Evolutionary conservation across 2,329 filamentous ascomycete species (phyloP).

Genomic region (Aaosphaeria pasadenensis): DNA sequence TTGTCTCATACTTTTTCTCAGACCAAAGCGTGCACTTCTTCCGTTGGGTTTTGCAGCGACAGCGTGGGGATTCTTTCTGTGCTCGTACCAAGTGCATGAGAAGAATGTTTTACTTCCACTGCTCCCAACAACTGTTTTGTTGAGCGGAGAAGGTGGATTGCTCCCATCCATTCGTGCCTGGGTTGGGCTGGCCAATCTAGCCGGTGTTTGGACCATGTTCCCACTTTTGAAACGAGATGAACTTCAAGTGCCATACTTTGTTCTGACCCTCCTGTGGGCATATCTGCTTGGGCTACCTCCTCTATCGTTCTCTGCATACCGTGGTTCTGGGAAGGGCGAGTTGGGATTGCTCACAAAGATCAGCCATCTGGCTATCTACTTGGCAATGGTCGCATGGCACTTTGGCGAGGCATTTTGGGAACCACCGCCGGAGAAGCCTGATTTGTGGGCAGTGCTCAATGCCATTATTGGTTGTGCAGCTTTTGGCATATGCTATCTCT

Average conservation of each 20-base stretch:
- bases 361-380: conserved; percentile 73
- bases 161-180: conserved; percentile 75
- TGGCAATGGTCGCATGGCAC: conserved; percentile 79
- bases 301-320: conserved; percentile 67
- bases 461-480: conserved; percentile 81
- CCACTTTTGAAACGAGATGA: conserved; percentile 84
- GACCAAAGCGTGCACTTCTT: conserved; percentile 72
- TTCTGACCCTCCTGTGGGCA: conserved; percentile 83
- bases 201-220: conserved; percentile 91
- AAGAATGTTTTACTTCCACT: conserved; percentile 93
- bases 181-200: conserved; percentile 93
- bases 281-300: conserved; percentile 88
- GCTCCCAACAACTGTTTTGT: conserved; percentile 85
- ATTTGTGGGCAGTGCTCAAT: conserved; percentile 92
- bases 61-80: conserved; percentile 96
- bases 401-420: conserved; percentile 64
- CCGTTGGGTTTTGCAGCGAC: conserved; percentile 78
- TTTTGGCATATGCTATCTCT: conserved; percentile 84
- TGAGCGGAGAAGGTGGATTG: conserved; percentile 76
- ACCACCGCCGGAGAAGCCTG: conserved; percentile 76
- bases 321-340: conserved; percentile 42
- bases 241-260: conserved; percentile 77
- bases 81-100: conserved; percentile 97
- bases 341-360: conserved; percentile 61
- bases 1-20: conserved; percentile 74